Evolutionary conservation across 768 basidiomycete species (phyloP).

Genomic region (Suillus placidus): DNA sequence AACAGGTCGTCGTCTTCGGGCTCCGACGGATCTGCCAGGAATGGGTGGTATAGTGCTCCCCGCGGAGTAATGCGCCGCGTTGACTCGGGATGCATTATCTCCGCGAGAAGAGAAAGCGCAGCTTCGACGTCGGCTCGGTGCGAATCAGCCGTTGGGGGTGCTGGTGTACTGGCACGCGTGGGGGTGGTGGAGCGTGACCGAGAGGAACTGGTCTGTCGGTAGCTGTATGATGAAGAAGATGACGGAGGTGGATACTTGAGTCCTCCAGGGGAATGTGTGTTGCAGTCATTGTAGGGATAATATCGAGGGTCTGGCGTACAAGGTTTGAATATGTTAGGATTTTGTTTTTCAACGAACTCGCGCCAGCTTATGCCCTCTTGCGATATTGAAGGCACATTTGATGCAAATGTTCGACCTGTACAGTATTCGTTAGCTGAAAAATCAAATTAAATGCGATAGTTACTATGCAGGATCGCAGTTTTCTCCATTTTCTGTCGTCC

Average conservation of each 20-base stretch:
- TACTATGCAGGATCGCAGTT: conserved; percentile 87
- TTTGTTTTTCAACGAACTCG: conserved; percentile 75
- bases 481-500: conserved; percentile 84
- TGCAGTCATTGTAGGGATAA: conserved; percentile 50
- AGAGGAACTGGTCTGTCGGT: conserved; percentile 21
- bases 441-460: conserved; percentile 28
- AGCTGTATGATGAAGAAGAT: conserved; percentile 34
- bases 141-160: conserved; percentile 34
- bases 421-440: conserved; percentile 10
- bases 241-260: conserved; percentile 31
- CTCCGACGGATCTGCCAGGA: conserved; percentile 56
- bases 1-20: conserved; percentile 65
- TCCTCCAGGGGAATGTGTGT: conserved; percentile 28
- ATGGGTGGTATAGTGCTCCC: conserved; percentile 76
- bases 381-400: conserved; percentile 84
- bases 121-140: conserved; percentile 59
- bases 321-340: conserved; percentile 66
- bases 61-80: conserved; percentile 77
- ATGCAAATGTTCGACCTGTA: conserved; percentile 83
- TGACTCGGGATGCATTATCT: conserved; percentile 75
- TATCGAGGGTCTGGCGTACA: conserved; percentile 51
- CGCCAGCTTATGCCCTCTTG: conserved; percentile 69
- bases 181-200: conserved; percentile 28
- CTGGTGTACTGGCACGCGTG: conserved; percentile 16
- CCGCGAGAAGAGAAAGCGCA: conserved; percentile 77